Percentiles rank a stretch among this genome's conserved stretches.
Evolutionary conservation across 805 yeast genomes (phyloP).

Genomic region (Yarrowia phangngaensis): DNA sequence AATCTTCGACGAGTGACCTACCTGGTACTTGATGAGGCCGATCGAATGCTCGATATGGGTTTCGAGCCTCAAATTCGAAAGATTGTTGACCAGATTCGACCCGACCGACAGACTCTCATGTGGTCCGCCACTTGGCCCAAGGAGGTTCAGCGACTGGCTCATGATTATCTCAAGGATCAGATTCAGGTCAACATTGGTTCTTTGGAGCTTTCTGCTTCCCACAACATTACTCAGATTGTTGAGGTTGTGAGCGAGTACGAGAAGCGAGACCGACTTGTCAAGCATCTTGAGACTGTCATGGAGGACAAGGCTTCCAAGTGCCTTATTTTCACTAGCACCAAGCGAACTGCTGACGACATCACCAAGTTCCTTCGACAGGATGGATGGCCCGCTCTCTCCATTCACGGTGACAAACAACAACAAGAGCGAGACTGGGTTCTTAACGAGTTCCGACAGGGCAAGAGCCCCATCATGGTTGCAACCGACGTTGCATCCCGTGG

Average conservation of each 20-base stretch:
- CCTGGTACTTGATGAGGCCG: constrained; percentile 97
- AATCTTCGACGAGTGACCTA: constrained; percentile 95
- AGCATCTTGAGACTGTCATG: constrained; percentile 80
- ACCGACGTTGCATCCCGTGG: constrained; percentile 99
- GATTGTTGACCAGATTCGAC: constrained; percentile 96
- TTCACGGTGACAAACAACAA: constrained; percentile 98
- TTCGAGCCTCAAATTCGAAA: constrained; percentile 99
- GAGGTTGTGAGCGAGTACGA: constrained; percentile 90
- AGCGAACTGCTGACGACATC: constrained; percentile 95
- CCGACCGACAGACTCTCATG: constrained; percentile 98
- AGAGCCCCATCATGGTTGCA: constrained; percentile 96
- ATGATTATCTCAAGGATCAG: constrained; percentile 86
- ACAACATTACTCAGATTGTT: constrained; percentile 87
- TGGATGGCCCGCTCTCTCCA: constrained; percentile 98
- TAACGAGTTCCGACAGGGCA: constrained; percentile 85
- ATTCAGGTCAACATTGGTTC: constrained; percentile 97
- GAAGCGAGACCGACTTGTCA: constrained; percentile 84
- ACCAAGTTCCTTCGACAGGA: constrained; percentile 88
- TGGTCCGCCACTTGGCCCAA: constrained; percentile 99
- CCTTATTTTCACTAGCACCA: constrained; percentile 90
- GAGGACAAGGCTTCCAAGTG: constrained; percentile 63
- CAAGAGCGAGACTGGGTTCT: constrained; percentile 98
- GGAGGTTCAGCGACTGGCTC: constrained; percentile 89
- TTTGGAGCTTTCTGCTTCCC: constrained; percentile 91
- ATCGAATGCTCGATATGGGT: constrained; percentile 99